Conservation (phyloP, 2,329 filamentous ascomycete species). For the Scolecobasidium constrictum region DNA sequence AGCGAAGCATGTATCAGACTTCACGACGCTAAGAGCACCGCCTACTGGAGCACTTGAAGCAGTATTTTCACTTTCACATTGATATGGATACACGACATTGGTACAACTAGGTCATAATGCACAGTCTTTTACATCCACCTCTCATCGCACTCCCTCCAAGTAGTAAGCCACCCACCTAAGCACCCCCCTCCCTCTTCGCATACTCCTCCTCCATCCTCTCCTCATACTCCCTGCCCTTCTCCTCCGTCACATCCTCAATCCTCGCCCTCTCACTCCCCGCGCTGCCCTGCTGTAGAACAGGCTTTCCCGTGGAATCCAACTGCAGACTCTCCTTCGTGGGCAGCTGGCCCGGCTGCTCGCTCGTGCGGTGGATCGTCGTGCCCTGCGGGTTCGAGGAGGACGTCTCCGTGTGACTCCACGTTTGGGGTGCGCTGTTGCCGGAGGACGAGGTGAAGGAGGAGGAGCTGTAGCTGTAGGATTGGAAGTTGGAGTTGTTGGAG, state of each 20-base stretch:
- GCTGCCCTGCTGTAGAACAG: not conserved
- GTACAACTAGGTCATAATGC: too few species aligned
- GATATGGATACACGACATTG: too few species aligned
- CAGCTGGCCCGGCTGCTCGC: slow-evolving; percentile 3
- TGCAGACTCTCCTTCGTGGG: slow-evolving; percentile 2
- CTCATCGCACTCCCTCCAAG: too few species aligned
- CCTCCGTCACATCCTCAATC: slow-evolving; percentile 9
- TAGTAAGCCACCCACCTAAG: slow-evolving; percentile 4
- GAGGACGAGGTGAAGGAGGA: slow-evolving; percentile 3
- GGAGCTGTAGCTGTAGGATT: slow-evolving; percentile 6
- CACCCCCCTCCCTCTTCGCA: slow-evolving; percentile 9
- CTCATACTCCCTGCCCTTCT: slow-evolving; percentile 4
- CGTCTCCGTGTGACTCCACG: slow-evolving; percentile 1
- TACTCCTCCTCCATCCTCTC: slow-evolving; percentile 9
- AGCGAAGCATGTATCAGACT: too few species aligned
- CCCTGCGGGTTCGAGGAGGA: not conserved
- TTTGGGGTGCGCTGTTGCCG: slow-evolving; percentile 5
- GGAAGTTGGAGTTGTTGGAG: not conserved
- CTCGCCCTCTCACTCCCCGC: not conserved
- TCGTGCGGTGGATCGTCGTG: slow-evolving; percentile 5
- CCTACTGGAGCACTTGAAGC: too few species aligned
- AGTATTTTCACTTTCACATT: too few species aligned
- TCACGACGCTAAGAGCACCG: too few species aligned
- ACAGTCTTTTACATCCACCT: too few species aligned
- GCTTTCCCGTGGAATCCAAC: not conserved